phyloP scores from a whole-genome alignment of 2,329 filamentous ascomycete genomes.

The Trichoderma atroviride region DNA sequence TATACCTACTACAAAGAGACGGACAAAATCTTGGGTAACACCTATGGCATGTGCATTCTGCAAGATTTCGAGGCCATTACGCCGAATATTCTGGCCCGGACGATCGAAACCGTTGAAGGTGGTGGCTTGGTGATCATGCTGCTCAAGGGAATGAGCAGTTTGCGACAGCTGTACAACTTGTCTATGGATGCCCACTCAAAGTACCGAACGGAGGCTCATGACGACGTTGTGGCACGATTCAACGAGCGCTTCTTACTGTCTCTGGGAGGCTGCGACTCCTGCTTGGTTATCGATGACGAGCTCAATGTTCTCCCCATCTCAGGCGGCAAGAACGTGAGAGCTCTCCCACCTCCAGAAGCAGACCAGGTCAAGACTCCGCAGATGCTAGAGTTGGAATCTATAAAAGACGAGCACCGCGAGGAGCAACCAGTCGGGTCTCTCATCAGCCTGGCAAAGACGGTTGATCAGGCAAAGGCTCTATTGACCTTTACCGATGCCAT shows the following conservation, averaged over 20 bases:
- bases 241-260: constrained; percentile 97
- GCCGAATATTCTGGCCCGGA: constrained; percentile 92
- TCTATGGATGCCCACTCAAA: constrained; percentile 98
- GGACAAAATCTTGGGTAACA: constrained; percentile 97
- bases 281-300: constrained; percentile 95
- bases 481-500: constrained; percentile 96
- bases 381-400: constrained; percentile 75
- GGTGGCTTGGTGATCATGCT: constrained; percentile 88
- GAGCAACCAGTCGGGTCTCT: constrained; percentile 84
- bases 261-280: constrained; percentile 90
- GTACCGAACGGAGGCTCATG: constrained; percentile 94
- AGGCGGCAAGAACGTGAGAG: constrained; percentile 85
- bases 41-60: constrained; percentile 96
- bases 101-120: constrained; percentile 96
- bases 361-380: constrained; percentile 73
- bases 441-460: constrained; percentile 81
- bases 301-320: constrained; percentile 97
- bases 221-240: constrained; percentile 92
- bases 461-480: constrained; percentile 96
- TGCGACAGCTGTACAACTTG: constrained; percentile 95
- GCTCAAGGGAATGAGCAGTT: constrained; percentile 92
- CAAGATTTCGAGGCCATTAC: constrained; percentile 98
- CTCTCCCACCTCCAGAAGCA: constrained; percentile 73
- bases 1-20: constrained; percentile 99
- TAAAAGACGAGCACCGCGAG: constrained; percentile 86